phyloP scores from a whole-genome alignment of 2,329 filamentous ascomycete species.

The Colletotrichum sp. region DNA sequence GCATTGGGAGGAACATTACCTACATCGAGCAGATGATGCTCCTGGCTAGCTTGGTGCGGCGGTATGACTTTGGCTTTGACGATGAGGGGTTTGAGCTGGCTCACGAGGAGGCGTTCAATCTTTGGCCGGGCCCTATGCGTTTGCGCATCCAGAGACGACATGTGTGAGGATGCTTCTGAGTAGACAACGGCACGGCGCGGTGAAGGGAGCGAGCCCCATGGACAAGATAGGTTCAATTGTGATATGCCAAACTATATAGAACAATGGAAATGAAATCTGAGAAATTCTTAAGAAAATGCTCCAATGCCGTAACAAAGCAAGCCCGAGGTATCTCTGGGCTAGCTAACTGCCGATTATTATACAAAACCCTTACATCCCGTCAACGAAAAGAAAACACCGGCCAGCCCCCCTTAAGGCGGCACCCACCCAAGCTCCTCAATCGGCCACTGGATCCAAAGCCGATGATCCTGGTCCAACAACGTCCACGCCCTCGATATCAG shows the following conservation, averaged over 20 bases:
- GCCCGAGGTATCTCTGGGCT: not conserved
- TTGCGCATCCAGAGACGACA: not conserved
- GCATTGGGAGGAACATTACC: conserved; percentile 34
- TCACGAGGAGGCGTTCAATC: not conserved
- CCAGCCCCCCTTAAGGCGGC: conserved; percentile 5
- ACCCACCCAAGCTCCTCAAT: conserved; percentile 28
- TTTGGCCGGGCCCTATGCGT: not conserved
- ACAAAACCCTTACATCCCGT: not conserved
- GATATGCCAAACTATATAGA: not conserved
- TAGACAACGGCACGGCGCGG: not conserved
- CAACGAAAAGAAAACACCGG: not conserved
- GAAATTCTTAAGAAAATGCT: not conserved
- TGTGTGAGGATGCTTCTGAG: not conserved
- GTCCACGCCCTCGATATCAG: conserved; percentile 35
- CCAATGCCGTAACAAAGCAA: not conserved
- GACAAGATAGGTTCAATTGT: not conserved
- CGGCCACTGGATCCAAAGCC: conserved; percentile 35
- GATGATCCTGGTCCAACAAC: conserved; percentile 39
- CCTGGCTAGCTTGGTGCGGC: conserved; percentile 43
- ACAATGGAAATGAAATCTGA: not conserved
- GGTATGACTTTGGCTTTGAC: conserved; percentile 40
- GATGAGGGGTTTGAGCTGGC: not conserved
- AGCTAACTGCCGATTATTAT: not conserved
- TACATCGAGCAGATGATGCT: conserved; percentile 51
- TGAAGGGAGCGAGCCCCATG: not conserved